Base-by-base conservation (phyloP, 129 eudicot species). In the Lactuca sativa region DNA sequence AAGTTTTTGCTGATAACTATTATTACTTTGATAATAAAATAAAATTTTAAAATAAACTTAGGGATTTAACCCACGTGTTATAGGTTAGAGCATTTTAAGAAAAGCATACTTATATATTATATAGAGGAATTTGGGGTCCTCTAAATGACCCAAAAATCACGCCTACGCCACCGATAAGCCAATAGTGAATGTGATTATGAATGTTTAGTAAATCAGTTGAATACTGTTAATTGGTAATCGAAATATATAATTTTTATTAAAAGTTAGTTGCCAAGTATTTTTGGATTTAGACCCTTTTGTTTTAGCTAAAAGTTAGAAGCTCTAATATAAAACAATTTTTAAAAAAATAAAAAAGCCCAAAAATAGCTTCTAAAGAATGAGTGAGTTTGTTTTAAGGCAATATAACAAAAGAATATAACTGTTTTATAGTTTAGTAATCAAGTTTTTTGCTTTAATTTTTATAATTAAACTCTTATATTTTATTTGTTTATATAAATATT, bases 81-180 rank as follows among this genome's bases (percentile, higher is more conserved):
- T 51, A 1, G 56, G 56, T 51, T 51, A 51, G 18, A 51, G 56
- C 56, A 51, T 14, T 51, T 14, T 34, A 34, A 44, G 13, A 51
- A 51, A 51, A 51, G 4, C 4, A 51, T 51, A 51, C 18, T 51
- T 51, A 4, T 14, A 53, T 53, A 7, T 21, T 21, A 21, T 1
- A 21, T 25, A 25, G 30, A 53, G 30, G 30, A 7, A 53, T 53
- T 53, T 53, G 58, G 10, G 58, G 58, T n/a, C 7, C 18, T 53
- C 56, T 53, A 53, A 59, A 38, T 62, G 67, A 15, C 67, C 67
- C 67, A 62, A 62, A 63, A 64, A 44, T 64, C 69, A 64, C 56
- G 69, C 40, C 56, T 64, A 18, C 11, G 9, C 14, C 21, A 12
- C 2, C 31, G 69, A 11, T 25, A 47, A 63, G 12, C 2, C 31